phyloP scores from a whole-genome alignment of 176 grass and related monocot genomes.

The Areca catechu region DNA sequence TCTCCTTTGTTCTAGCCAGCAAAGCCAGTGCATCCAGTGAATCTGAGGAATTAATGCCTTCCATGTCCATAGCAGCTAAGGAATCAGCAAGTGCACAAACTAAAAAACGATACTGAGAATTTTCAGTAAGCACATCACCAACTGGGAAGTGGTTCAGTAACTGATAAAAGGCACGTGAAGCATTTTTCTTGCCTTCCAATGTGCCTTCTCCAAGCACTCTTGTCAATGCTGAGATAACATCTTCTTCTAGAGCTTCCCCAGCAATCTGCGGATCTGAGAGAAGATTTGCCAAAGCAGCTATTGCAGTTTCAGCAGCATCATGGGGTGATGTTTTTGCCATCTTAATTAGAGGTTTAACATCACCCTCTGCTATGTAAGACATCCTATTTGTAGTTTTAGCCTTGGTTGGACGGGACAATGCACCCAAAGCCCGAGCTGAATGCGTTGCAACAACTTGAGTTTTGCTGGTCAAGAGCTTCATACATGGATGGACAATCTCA shows the following conservation, averaged over 20 bases:
- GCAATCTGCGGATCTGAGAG: slow-evolving; percentile 71
- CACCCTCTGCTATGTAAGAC: slow-evolving; percentile 62
- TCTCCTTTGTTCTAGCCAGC: slow-evolving; percentile 50
- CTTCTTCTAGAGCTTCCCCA: slow-evolving; percentile 59
- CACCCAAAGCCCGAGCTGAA: slow-evolving; percentile 85
- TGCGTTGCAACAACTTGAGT: slow-evolving; percentile 78
- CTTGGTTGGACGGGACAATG: slow-evolving; percentile 55
- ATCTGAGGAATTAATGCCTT: slow-evolving; percentile 39
- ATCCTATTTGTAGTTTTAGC: slow-evolving; percentile 58
- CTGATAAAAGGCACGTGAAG: slow-evolving; percentile 56
- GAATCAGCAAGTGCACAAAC: slow-evolving; percentile 70
- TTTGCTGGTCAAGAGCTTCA: slow-evolving; percentile 93
- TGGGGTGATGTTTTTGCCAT: slow-evolving; percentile 85
- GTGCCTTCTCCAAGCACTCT: slow-evolving; percentile 82
- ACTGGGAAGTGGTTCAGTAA: slow-evolving; percentile 74
- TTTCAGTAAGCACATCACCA: slow-evolving; percentile 64
- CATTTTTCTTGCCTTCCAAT: slow-evolving; percentile 82
- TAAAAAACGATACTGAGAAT: slow-evolving; percentile 52
- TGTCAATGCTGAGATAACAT: slow-evolving; percentile 67
- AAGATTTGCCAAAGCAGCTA: slow-evolving; percentile 85
- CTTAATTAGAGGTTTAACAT: slow-evolving; percentile 72
- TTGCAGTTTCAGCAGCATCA: slow-evolving; percentile 75
- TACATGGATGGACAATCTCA: slow-evolving; percentile 88
- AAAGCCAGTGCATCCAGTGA: slow-evolving; percentile 60
- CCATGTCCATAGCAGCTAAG: slow-evolving; percentile 59